These are phyloP conservation scores for Dipodascopsis tothii DNA, from an alignment of 805 yeast species.

Conservation along the genomic window DNA sequence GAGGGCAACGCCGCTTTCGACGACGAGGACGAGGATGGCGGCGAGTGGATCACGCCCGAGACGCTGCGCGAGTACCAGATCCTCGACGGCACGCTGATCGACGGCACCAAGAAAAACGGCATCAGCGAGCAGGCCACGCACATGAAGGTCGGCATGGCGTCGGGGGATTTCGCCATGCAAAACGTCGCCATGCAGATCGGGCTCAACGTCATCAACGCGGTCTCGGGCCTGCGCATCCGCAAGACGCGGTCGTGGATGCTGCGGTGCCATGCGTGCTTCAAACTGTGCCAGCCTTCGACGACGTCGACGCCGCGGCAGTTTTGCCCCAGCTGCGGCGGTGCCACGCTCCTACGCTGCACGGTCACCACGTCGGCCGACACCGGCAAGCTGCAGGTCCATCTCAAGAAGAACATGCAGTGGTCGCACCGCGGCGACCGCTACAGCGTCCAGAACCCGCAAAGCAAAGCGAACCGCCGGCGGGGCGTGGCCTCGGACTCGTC, in stretches of 20 bases:
- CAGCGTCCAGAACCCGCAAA: constrained; percentile 79
- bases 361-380: constrained; percentile 46
- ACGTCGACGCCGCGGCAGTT: constrained; percentile 57
- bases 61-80: constrained; percentile 62
- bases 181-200: constrained; percentile 91
- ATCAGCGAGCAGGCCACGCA: constrained; percentile 30
- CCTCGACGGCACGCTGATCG: constrained; percentile 40
- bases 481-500: constrained; percentile 33
- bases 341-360: constrained; percentile 78
- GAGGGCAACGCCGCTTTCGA: constrained; percentile 29
- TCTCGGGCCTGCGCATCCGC: constrained; percentile 76
- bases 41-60: constrained; percentile 90
- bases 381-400: constrained; percentile 79
- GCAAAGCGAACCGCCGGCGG: constrained; percentile 57
- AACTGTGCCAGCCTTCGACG: constrained; percentile 65
- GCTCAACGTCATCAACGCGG: constrained; percentile 71
- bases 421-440: constrained; percentile 76
- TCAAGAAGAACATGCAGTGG: constrained; percentile 92
- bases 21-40: constrained; percentile 68
- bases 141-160: constrained; percentile 76
- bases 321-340: constrained; percentile 94
- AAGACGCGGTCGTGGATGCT: constrained; percentile 86
- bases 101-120: constrained; percentile 2
- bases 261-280: constrained; percentile 95
- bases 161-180: constrained; percentile 97